Percentiles rank a stretch among this genome's conserved stretches.
These are phyloP conservation scores for Populus hybrid DNA, from an alignment of 441 rosid genomes.

Conservation along the genomic window DNA sequence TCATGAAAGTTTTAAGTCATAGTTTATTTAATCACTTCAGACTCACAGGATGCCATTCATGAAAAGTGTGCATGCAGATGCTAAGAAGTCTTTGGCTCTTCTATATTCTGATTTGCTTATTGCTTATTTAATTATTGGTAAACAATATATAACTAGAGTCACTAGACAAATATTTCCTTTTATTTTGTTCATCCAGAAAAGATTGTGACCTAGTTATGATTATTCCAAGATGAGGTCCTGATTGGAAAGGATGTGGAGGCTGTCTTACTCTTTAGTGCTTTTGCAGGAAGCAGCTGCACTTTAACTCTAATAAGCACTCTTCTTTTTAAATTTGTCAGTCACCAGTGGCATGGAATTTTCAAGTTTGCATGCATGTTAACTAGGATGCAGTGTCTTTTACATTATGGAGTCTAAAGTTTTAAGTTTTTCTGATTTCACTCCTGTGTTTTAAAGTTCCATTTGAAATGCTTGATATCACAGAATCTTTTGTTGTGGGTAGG, in stretches of 20 bases:
- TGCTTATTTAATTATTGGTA: too few relatives aligned
- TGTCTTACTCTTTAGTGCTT: not conserved
- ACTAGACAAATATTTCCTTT: not conserved
- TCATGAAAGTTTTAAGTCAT: too few relatives aligned
- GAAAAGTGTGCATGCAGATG: too few relatives aligned
- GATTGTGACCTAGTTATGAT: not conserved
- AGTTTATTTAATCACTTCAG: too few relatives aligned
- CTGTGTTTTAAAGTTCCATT: not conserved
- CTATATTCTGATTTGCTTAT: too few relatives aligned
- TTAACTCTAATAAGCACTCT: not conserved
- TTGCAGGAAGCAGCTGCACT: not conserved
- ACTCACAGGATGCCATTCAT: too few relatives aligned
- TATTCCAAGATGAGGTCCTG: not conserved
- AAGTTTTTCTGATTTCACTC: not conserved
- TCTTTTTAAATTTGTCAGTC: not conserved
- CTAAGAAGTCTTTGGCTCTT: too few relatives aligned
- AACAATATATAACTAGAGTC: too few relatives aligned
- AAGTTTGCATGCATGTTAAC: not conserved
- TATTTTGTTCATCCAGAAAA: not conserved
- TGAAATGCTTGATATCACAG: not conserved
- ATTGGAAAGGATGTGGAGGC: not conserved
- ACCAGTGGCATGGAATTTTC: constrained; percentile 6
- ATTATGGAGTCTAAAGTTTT: not conserved
- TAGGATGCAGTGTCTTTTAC: not conserved
- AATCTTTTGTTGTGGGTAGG: constrained; percentile 37